These are phyloP conservation scores for Alternaria gaisen DNA, from an alignment of 2,329 filamentous ascomycete genomes.

Conservation along the genomic window DNA sequence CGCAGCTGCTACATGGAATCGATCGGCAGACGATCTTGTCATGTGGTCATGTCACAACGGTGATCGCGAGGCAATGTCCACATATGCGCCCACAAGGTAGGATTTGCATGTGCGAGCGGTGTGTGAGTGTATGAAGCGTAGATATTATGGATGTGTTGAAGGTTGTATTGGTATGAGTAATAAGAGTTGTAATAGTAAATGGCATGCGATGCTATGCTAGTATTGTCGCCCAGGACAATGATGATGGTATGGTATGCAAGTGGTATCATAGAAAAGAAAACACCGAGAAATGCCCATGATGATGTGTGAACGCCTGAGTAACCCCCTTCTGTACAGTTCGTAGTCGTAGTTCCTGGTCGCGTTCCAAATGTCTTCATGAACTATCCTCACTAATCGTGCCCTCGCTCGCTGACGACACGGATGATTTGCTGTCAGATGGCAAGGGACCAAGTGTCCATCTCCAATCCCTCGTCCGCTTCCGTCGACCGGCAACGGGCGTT, in stretches of 20 bases:
- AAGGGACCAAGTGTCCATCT: slow-evolving; percentile 65
- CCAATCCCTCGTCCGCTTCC: slow-evolving; percentile 65
- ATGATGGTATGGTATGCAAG: slow-evolving; percentile 9
- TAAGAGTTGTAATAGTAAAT: not conserved
- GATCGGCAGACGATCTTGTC: slow-evolving; percentile 5
- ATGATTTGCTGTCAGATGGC: slow-evolving; percentile 33
- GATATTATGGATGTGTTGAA: no score
- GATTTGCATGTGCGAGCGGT: not conserved
- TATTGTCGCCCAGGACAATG: slow-evolving; percentile 8
- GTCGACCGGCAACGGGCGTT: slow-evolving; percentile 62
- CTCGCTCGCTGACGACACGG: slow-evolving; percentile 34
- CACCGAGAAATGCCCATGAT: slow-evolving; percentile 17
- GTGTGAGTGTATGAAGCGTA: not conserved
- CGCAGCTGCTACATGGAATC: not conserved
- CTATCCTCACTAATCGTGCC: slow-evolving; percentile 41
- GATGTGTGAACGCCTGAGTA: slow-evolving; percentile 5
- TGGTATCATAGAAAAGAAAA: slow-evolving; percentile 19
- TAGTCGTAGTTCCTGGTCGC: not conserved
- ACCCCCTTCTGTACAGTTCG: slow-evolving; percentile 2
- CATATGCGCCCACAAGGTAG: not conserved
- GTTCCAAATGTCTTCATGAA: slow-evolving; percentile 22
- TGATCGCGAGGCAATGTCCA: not conserved
- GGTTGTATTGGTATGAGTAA: no score
- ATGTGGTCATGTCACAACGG: not conserved
- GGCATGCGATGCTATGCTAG: slow-evolving; percentile 9